A percentile compares a stretch with the other conserved stretches of the same genome.
Conservation (phyloP, 2,329 filamentous ascomycete species). For the Aspergillus niger region DNA sequence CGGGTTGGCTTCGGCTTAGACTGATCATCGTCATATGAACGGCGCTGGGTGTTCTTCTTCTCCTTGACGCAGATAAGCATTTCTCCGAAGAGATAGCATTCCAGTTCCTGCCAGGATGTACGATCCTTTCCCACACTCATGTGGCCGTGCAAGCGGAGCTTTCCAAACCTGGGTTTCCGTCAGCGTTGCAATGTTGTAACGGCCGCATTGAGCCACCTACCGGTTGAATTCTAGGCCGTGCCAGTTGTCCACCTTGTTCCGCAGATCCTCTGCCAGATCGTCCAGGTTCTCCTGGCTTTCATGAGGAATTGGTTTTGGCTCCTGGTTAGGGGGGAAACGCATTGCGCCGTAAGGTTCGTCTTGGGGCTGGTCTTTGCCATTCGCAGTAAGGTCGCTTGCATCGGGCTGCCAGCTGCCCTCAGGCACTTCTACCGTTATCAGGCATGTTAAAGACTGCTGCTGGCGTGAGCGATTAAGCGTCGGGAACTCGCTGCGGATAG, state of each 20-base stretch:
- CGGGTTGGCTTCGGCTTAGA: conserved; percentile 66
- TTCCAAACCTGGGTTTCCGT: conserved; percentile 72
- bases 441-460: conserved; percentile 90
- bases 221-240: conserved; percentile 90
- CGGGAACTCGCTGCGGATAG: conserved; percentile 93
- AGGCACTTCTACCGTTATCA: conserved; percentile 90
- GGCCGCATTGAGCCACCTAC: conserved; percentile 44
- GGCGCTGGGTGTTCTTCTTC: conserved; percentile 67
- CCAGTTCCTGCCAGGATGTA: conserved; percentile 93
- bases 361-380: conserved; percentile 50
- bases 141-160: conserved; percentile 83
- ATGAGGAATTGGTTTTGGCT: conserved; percentile 66
- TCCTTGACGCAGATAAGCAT: conserved; percentile 99
- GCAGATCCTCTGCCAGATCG: conserved; percentile 81
- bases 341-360: conserved; percentile 58
- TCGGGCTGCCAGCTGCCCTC: conserved; percentile 89
- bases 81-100: conserved; percentile 95
- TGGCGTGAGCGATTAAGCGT: conserved; percentile 89
- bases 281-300: conserved; percentile 77
- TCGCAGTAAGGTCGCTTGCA: conserved; percentile 71
- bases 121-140: conserved; percentile 95
- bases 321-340: conserved; percentile 45
- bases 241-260: conserved; percentile 94
- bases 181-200: background rate
- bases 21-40: conserved; percentile 63